phyloP scores from a whole-genome alignment of 106 monocot species.

The Dactylorhiza incarnata region DNA sequence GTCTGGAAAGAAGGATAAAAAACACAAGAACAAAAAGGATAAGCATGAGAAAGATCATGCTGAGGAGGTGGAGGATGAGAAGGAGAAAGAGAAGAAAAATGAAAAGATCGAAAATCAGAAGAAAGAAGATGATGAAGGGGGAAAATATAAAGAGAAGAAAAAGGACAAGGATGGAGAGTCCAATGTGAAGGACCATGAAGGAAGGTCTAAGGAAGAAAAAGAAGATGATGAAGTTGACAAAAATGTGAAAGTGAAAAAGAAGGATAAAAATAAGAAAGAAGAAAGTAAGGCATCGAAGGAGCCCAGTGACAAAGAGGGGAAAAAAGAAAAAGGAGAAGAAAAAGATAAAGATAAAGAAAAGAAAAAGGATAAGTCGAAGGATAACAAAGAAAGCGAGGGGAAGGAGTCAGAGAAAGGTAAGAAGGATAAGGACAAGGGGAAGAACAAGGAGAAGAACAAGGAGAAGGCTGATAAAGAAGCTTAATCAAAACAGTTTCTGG shows the following conservation, averaged over 20 bases:
- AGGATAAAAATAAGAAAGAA: constrained; percentile 3
- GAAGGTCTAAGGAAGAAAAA: background rate
- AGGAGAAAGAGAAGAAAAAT: constrained; percentile 6
- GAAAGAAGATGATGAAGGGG: background rate
- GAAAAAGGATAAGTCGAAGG: constrained; percentile 7
- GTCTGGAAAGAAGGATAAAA: background rate
- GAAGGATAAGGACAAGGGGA: constrained; percentile 15
- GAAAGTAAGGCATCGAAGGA: background rate
- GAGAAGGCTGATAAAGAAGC: constrained; percentile 36
- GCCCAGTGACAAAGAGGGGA: background rate
- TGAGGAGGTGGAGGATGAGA: background rate
- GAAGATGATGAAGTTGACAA: constrained; percentile 1
- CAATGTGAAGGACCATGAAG: background rate
- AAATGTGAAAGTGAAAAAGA: background rate
- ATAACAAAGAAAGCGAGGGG: constrained; percentile 20
- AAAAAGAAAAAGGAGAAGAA: constrained; percentile 8
- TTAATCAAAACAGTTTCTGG: constrained; percentile 5
- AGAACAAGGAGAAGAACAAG: constrained; percentile 17
- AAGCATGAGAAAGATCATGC: background rate
- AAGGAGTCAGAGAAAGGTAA: constrained; percentile 17
- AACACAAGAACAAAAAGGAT: background rate
- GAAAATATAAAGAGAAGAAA: constrained; percentile 4
- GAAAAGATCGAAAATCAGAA: background rate
- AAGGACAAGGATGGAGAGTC: constrained; percentile 7
- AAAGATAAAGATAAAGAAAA: constrained; percentile 3